Conservation (phyloP, 306 rosid genomes). For the Senna tora region DNA sequence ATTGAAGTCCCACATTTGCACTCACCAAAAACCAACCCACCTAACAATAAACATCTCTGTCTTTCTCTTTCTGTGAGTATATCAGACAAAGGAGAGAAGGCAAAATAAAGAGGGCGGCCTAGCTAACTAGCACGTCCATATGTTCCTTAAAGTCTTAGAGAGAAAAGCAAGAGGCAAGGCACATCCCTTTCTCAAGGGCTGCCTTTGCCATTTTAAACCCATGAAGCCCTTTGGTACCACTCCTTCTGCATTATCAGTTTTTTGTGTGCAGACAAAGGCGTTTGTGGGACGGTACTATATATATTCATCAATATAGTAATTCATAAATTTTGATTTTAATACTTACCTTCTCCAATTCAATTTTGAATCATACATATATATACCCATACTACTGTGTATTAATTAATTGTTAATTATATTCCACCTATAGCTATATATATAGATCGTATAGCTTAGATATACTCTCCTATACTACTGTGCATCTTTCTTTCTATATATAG, state of each 20-base stretch:
- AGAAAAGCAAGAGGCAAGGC: conserved; percentile 41
- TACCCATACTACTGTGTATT: not conserved
- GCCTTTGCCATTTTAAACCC: conserved; percentile 49
- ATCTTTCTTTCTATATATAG: too few relatives aligned
- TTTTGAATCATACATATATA: conserved; percentile 25
- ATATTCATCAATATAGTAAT: conserved; percentile 31
- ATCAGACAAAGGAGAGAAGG: conserved; percentile 34
- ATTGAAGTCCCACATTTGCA: conserved; percentile 32
- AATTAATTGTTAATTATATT: conserved; percentile 23
- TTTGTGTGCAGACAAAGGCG: conserved; percentile 17
- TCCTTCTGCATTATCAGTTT: conserved; percentile 35
- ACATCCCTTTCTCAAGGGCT: conserved; percentile 48
- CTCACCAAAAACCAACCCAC: conserved; percentile 40
- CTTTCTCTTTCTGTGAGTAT: conserved; percentile 18
- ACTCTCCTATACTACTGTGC: too few relatives aligned
- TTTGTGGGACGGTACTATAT: conserved; percentile 35
- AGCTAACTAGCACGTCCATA: conserved; percentile 58
- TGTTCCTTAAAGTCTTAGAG: conserved; percentile 44
- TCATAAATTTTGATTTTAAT: conserved; percentile 33
- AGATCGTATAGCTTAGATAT: conserved; percentile 28
- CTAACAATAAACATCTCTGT: conserved; percentile 34
- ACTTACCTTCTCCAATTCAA: conserved; percentile 18
- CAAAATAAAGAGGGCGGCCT: conserved; percentile 43
- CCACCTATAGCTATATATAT: not conserved
- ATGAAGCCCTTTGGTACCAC: conserved; percentile 42